phyloP scores from a whole-genome alignment of 352 stramenopile genomes.

The Phytophthora megakarya region DNA sequence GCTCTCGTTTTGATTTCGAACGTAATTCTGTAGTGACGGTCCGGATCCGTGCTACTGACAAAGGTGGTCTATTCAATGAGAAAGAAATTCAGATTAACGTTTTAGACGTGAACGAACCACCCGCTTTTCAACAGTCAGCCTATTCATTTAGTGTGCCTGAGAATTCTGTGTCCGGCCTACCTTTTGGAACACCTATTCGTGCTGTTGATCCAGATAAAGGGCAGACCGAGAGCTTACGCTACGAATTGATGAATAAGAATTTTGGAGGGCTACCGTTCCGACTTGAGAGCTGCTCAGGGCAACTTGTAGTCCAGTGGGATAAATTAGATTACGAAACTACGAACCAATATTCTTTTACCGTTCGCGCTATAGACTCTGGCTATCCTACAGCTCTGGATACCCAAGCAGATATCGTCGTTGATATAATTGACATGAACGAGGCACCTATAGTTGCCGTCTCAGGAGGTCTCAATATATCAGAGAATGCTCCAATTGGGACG shows the following conservation, averaged over 20 bases:
- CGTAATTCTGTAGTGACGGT: slow-evolving; percentile 40
- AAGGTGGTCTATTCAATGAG: slow-evolving; percentile 40
- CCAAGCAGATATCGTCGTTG: slow-evolving; percentile 35
- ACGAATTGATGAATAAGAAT: slow-evolving; percentile 50
- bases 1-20: slow-evolving; percentile 54
- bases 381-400: slow-evolving; percentile 43
- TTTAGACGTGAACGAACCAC: slow-evolving; percentile 59
- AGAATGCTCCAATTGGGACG: slow-evolving; percentile 40
- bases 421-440: slow-evolving; percentile 60
- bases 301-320: slow-evolving; percentile 52
- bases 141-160: slow-evolving; percentile 51
- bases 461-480: slow-evolving; percentile 36
- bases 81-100: slow-evolving; percentile 49
- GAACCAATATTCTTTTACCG: slow-evolving; percentile 43
- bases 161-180: slow-evolving; percentile 38
- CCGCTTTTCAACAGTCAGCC: slow-evolving; percentile 40
- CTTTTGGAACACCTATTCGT: slow-evolving; percentile 55
- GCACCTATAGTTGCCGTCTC: slow-evolving; percentile 39
- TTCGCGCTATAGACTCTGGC: slow-evolving; percentile 48
- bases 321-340: slow-evolving; percentile 56
- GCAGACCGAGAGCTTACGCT: slow-evolving; percentile 52
- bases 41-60: slow-evolving; percentile 43
- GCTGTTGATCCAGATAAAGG: slow-evolving; percentile 52
- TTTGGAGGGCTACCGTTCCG: slow-evolving; percentile 46
- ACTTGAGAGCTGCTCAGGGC: slow-evolving; percentile 57